Evolutionary conservation across 768 basidiomycete species (phyloP), one percentile per base, ranked within the genome.

Genomic region (Auriscalpium microsporum): DNA sequence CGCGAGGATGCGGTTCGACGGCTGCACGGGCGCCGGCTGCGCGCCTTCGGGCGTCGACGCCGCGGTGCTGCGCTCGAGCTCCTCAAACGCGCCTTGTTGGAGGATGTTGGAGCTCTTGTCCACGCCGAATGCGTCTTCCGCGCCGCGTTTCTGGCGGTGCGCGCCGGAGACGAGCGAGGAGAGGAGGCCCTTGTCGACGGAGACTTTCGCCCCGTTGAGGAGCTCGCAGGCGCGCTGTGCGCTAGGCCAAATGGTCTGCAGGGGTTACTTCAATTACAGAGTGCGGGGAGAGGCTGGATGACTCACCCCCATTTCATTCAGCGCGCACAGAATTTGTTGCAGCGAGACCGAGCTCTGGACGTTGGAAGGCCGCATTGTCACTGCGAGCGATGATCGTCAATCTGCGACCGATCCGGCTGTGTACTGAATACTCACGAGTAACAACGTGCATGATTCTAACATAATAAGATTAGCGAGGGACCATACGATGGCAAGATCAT

Each of bases 391-490:
- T 45, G 56, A 47, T 34, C 13, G 49, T 42, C 10, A 11, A 14
- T 21, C 52, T 35, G 44, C 55, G 40, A 64, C 53, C 33, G 54
- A 63, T 46, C 53, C 57, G 52, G 62, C n/a, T 58, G 58, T 28
- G 19, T 48, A 7, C 8, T 48, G 28, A 51, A 56, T 35, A 69
- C 83, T 58, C 68, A 87, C 88, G 64, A 16, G 86, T 86, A 61
- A 87, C 71, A 45, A 88, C 78, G 63, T 90, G 87, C 87, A 89
- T 87, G 62, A 90, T 85, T 33, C 88, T 89, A 64, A 19, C 54
- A 45, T 33, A 46, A n/a, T 56, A 51, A 61, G 52, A 60, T 64
- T 40, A 52, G 19, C 11, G 21, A n/a, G 19, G 21, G 37, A 54
- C n/a, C 4, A 19, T 44, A 44, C n/a, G 14, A 28, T 11, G 1